Evolutionary conservation across 805 yeast species (phyloP).

Genomic region (Monosporozyma aerobia): DNA sequence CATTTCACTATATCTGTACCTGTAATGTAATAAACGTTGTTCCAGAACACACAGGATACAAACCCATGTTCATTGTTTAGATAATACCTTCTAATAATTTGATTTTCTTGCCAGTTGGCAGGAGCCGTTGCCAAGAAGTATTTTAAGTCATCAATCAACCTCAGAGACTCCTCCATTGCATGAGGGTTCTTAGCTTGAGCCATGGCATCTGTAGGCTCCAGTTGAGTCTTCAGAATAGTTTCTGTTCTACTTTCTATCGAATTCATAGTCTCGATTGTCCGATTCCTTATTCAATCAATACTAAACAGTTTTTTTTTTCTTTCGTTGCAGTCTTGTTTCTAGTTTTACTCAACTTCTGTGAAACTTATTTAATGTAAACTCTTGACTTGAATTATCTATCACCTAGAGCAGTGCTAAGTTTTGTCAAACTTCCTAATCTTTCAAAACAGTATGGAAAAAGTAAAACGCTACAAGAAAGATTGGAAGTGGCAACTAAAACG

Average conservation of each 20-base stretch:
- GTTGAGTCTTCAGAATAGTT: constrained; percentile 10
- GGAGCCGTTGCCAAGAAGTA: constrained; percentile 91
- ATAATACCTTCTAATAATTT: constrained; percentile 76
- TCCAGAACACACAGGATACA: constrained; percentile 87
- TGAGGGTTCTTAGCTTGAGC: background rate
- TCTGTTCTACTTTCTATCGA: constrained; percentile 13
- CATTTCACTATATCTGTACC: constrained; percentile 96
- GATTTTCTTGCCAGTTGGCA: constrained; percentile 85
- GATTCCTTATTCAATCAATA: constrained; percentile 1
- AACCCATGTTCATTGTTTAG: constrained; percentile 84
- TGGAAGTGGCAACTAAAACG: background rate
- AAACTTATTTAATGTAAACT: background rate
- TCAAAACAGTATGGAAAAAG: background rate
- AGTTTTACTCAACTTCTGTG: background rate
- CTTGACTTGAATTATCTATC: no score
- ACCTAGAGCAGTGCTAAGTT: background rate
- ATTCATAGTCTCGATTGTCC: background rate
- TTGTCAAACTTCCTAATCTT: background rate
- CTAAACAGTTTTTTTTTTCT: no score
- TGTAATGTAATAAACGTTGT: constrained; percentile 78
- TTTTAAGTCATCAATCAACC: constrained; percentile 67
- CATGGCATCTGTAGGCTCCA: constrained; percentile 1
- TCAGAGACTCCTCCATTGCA: constrained; percentile 38
- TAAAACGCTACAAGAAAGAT: background rate
- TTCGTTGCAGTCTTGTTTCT: background rate